Conservation (phyloP, 1,139 yeast genomes). For the Suhomyces panamericanus region DNA sequence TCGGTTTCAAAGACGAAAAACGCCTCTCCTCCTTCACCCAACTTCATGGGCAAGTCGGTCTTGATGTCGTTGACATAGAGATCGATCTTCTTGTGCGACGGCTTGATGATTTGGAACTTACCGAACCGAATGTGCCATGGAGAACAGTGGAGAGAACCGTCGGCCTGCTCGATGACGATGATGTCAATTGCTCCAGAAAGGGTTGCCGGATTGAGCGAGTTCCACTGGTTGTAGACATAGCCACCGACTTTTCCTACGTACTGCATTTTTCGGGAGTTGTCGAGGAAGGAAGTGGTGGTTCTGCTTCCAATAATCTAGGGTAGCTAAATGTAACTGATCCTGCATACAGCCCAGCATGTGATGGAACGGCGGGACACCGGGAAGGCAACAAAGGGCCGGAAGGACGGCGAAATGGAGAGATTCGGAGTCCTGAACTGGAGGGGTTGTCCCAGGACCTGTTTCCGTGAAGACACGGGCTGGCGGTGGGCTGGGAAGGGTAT, state of each 20-base stretch:
- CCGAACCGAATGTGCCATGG: conserved; percentile 98
- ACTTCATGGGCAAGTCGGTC: conserved; percentile 88
- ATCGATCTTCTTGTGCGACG: conserved; percentile 94
- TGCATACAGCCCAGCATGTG: not conserved
- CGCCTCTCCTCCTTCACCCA: conserved; percentile 98
- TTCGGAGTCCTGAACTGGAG: not conserved
- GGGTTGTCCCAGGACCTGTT: not conserved
- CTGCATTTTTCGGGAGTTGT: conserved; percentile 56
- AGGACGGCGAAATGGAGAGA: not conserved
- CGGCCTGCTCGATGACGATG: conserved; percentile 90
- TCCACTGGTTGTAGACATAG: conserved; percentile 95
- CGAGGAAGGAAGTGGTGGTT: not conserved
- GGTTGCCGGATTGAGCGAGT: conserved; percentile 93
- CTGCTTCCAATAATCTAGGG: not conserved
- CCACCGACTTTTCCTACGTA: conserved; percentile 96
- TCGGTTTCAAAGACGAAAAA: conserved; percentile 92
- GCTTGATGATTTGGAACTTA: conserved; percentile 84
- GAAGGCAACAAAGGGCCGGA: not conserved
- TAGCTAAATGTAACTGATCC: not conserved
- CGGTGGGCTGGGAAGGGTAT: not conserved
- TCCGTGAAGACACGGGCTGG: not conserved
- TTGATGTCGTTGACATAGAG: conserved; percentile 79
- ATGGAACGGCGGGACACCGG: conserved; percentile 1
- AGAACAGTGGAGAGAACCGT: conserved; percentile 80
- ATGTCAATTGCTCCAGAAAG: conserved; percentile 97